Evolutionary conservation across 768 basidiomycete species (phyloP), one percentile per base, ranked within the genome.

Genomic region (Boletus subparvulus): DNA sequence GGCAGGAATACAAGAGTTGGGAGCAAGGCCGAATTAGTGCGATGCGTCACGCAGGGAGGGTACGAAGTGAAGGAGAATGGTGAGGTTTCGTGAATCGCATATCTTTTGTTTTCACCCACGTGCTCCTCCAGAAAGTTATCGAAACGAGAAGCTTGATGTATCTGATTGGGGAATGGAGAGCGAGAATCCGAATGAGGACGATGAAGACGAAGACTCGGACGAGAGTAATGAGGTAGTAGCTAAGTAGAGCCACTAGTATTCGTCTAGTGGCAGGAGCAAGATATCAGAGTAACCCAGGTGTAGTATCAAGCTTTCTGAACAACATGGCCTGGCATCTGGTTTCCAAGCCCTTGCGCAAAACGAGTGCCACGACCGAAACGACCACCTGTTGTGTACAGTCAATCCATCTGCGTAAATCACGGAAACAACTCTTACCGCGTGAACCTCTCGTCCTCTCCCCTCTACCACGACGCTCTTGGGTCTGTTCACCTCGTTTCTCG

Each of bases 291-390:
- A 57, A 51, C 30, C 11, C 32, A n/a, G 50, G 19, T 50, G 54
- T 55, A 42, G 33, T 32, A 54, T 40, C 47, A 49, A 42, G 52
- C 50, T 55, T 70, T 46, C 65, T 63, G 54, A 59, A 48, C 17
- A 19, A 55, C 16, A 6, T 69, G 61, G 52, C 73, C 75, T 43
- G 83, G 76, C 88, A 90, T 90, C 65, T 88, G 87, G 65, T 88
- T 88, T 26, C 90, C 90, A 40, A 92, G 78, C 21, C 90, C 90
- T 72, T 92, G 90, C 19, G 88, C 81, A 66, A 92, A 92, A n/a
- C 90, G 83, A 30, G 83, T 80, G 24, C 92, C 88, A 56, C 92
- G 80, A 47, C 89, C 91, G 52, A 85, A 80, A 28, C 82, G 76
- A 44, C 85, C 84, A 61, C 86, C 85, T 86, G 60, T 24, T 52